phyloP scores from a whole-genome alignment of 495 filamentous ascomycete species.

The Penicillium angulare region DNA sequence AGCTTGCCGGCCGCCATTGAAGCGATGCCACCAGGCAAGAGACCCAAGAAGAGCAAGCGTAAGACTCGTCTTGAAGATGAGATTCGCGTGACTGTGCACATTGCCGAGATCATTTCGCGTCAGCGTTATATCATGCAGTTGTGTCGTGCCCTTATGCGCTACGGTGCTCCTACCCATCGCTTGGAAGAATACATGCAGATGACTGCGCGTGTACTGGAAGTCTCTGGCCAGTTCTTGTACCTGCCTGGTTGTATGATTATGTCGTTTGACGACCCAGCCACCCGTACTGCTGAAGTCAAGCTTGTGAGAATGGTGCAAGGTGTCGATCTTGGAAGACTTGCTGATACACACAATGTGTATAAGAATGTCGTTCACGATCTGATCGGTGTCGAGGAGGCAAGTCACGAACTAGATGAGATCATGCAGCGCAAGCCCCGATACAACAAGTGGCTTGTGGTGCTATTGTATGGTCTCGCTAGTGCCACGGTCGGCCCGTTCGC shows the following conservation, averaged over 20 bases:
- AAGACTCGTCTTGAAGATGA: constrained; percentile 60
- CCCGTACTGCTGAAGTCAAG: constrained; percentile 91
- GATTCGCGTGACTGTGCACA: constrained; percentile 77
- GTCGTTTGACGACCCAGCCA: constrained; percentile 85
- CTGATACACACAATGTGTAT: constrained; percentile 86
- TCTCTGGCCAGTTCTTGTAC: constrained; percentile 89
- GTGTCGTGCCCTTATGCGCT: constrained; percentile 83
- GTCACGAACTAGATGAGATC: constrained; percentile 64
- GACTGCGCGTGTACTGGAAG: constrained; percentile 83
- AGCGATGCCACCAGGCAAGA: constrained; percentile 29
- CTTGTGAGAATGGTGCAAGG: constrained; percentile 76
- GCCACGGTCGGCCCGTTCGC: constrained; percentile 80
- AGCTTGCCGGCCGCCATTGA: constrained; percentile 33
- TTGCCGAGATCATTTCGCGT: constrained; percentile 79
- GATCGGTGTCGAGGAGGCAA: constrained; percentile 83
- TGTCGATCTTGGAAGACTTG: constrained; percentile 79
- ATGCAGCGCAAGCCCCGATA: constrained; percentile 64
- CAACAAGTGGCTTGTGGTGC: constrained; percentile 68
- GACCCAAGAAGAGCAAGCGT: constrained; percentile 31
- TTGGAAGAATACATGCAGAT: constrained; percentile 89
- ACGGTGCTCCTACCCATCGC: constrained; percentile 74
- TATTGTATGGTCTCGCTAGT: constrained; percentile 80
- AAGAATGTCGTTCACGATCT: constrained; percentile 90
- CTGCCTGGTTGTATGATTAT: constrained; percentile 95
- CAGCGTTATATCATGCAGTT: constrained; percentile 86